Percentiles rank a stretch among this genome's conserved stretches.
Evolutionary conservation across 805 yeast genomes (phyloP).

Genomic region (Suhomyces sp.): DNA sequence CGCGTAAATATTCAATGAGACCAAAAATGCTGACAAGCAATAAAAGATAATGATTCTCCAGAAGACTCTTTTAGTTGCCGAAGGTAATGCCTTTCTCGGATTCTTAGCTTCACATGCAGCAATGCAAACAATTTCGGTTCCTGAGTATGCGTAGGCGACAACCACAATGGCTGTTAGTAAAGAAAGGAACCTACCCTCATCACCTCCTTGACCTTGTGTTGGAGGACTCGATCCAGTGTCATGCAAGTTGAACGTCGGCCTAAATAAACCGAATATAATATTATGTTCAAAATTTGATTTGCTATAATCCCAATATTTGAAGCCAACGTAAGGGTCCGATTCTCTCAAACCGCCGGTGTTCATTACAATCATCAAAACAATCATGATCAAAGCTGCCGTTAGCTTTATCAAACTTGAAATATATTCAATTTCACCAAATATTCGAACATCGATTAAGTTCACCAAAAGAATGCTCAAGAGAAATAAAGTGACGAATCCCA

Average conservation of each 20-base stretch:
- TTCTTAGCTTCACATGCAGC: slow-evolving; percentile 86
- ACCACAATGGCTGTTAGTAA: slow-evolving; percentile 59
- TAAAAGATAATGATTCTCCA: slow-evolving; percentile 68
- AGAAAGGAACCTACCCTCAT: slow-evolving; percentile 58
- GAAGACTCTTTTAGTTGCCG: slow-evolving; percentile 72
- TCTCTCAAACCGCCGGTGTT: slow-evolving; percentile 57
- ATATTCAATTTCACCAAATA: slow-evolving; percentile 75
- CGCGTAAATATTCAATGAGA: slow-evolving; percentile 69
- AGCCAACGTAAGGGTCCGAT: slow-evolving; percentile 48
- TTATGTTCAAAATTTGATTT: slow-evolving; percentile 47
- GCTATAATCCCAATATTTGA: slow-evolving; percentile 61
- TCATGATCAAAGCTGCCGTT: slow-evolving; percentile 47
- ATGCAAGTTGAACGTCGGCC: slow-evolving; percentile 67
- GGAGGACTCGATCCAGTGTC: slow-evolving; percentile 56
- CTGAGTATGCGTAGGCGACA: slow-evolving; percentile 74
- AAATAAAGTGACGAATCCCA: slow-evolving; percentile 67
- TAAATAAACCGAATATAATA: slow-evolving; percentile 64
- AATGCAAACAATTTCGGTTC: slow-evolving; percentile 77
- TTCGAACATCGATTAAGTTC: slow-evolving; percentile 66
- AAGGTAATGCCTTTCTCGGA: slow-evolving; percentile 73
- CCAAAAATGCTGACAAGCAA: slow-evolving; percentile 61
- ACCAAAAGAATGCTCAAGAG: slow-evolving; percentile 43
- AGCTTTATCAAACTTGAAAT: slow-evolving; percentile 58
- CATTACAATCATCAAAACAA: slow-evolving; percentile 62
- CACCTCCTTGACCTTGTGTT: slow-evolving; percentile 56